Conservation (phyloP, 768 basidiomycete species). For the Psilocybe cubensis region DNA sequence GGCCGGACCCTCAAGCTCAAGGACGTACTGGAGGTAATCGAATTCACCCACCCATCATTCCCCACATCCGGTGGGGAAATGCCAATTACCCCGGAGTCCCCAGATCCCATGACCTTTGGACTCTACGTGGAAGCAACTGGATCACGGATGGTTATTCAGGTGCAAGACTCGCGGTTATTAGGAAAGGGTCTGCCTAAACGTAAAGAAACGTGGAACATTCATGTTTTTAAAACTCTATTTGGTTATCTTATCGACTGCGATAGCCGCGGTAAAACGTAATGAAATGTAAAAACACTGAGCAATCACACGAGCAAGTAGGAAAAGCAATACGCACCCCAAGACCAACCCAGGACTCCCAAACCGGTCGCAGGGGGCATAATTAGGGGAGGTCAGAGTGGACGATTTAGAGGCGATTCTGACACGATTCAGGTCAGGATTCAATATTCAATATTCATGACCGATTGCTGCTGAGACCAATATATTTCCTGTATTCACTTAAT, state of each 20-base stretch:
- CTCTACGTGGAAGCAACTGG: background rate
- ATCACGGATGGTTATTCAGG: background rate
- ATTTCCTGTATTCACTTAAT: too few species aligned
- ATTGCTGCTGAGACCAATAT: too few species aligned
- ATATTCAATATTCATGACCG: too few species aligned
- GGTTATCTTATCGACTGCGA: background rate
- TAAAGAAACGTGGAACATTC: background rate
- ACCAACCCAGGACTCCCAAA: background rate
- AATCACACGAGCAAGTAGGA: background rate
- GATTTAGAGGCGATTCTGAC: too few species aligned
- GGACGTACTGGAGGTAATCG: background rate
- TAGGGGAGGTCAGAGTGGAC: too few species aligned
- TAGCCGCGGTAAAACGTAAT: constrained; percentile 1
- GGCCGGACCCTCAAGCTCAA: too few species aligned
- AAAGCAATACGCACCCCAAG: background rate
- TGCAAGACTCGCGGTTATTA: background rate
- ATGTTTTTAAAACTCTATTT: background rate
- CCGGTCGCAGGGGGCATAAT: too few species aligned
- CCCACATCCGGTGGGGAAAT: constrained; percentile 4
- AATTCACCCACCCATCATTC: background rate
- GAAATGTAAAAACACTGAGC: background rate
- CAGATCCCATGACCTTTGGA: constrained; percentile 8
- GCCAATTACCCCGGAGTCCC: constrained; percentile 10
- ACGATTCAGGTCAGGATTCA: too few species aligned
- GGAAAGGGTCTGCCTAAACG: background rate